Evolutionary conservation across 2,329 filamentous ascomycete genomes (phyloP).

Genomic region (Claviceps digitariae): DNA sequence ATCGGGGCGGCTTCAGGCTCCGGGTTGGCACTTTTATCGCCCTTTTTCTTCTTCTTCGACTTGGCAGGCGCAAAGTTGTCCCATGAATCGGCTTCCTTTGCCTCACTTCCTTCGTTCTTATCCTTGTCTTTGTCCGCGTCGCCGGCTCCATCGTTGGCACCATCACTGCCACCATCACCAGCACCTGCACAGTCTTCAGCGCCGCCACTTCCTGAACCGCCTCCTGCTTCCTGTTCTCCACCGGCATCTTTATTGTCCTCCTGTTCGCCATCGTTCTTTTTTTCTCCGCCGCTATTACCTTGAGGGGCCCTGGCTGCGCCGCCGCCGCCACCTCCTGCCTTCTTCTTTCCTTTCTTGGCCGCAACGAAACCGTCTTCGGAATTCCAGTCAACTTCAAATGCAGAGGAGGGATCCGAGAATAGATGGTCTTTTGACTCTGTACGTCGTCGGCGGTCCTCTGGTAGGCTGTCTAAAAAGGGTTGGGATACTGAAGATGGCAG

Average conservation of each 20-base stretch:
- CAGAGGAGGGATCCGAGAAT: slow-evolving; percentile 9
- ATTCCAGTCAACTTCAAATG: slow-evolving; percentile 13
- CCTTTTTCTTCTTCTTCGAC: slow-evolving; percentile 31
- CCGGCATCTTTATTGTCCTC: background rate
- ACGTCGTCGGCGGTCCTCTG: background rate
- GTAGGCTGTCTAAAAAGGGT: background rate
- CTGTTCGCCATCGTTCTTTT: background rate
- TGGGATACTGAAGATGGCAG: background rate
- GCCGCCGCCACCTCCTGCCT: background rate
- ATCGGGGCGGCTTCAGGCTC: slow-evolving; percentile 16
- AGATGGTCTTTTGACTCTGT: slow-evolving; percentile 4
- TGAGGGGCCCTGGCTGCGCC: slow-evolving; percentile 4
- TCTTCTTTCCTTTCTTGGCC: slow-evolving; percentile 12
- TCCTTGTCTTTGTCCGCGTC: slow-evolving; percentile 12
- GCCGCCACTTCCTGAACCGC: background rate
- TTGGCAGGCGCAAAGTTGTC: slow-evolving; percentile 13
- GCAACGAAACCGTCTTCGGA: slow-evolving; percentile 8
- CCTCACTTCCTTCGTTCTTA: slow-evolving; percentile 22
- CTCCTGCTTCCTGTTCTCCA: background rate
- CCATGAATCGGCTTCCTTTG: slow-evolving; percentile 23
- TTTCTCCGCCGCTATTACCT: slow-evolving; percentile 5
- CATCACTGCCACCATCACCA: slow-evolving; percentile 6
- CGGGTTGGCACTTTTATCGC: slow-evolving; percentile 12
- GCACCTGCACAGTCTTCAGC: slow-evolving; percentile 1
- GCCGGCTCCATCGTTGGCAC: slow-evolving; percentile 2